A percentile compares a stretch with the other conserved stretches of the same genome.
These are phyloP conservation scores for Candida golubevii DNA, from an alignment of 805 yeast genomes.

Conservation along the genomic window DNA sequence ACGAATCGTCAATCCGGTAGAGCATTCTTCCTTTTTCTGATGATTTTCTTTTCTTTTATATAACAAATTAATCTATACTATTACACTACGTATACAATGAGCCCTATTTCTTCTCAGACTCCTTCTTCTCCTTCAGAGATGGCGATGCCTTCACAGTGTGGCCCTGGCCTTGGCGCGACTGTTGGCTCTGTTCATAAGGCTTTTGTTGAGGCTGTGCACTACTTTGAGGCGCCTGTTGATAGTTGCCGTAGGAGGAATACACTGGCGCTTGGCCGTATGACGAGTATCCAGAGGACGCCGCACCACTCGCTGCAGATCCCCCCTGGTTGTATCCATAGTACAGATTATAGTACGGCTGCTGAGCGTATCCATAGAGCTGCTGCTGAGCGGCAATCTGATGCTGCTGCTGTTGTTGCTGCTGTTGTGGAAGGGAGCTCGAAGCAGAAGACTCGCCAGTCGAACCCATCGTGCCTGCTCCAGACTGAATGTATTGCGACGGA, in stretches of 20 bases:
- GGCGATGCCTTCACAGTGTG: conserved; percentile 15
- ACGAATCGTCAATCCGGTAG: not conserved
- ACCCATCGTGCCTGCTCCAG: conserved; percentile 4
- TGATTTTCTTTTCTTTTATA: not conserved
- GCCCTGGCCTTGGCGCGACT: conserved; percentile 10
- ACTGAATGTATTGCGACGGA: conserved; percentile 15
- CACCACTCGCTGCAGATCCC: conserved; percentile 6
- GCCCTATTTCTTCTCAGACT: conserved; percentile 14
- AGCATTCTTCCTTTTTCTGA: not conserved
- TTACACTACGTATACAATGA: conserved; percentile 11
- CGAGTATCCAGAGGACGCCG: conserved; percentile 12
- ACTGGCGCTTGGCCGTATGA: conserved; percentile 17
- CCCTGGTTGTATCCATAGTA: conserved; percentile 44
- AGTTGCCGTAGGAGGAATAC: conserved; percentile 14
- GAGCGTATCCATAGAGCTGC: conserved; percentile 18
- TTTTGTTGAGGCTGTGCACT: conserved; percentile 8
- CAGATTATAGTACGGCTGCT: conserved; percentile 28
- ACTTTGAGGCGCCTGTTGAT: conserved; percentile 13
- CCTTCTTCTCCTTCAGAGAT: conserved; percentile 14
- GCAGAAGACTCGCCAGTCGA: conserved; percentile 7
- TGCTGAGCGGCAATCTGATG: conserved; percentile 12
- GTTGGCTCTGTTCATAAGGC: conserved; percentile 13
- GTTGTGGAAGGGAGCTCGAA: conserved; percentile 10
- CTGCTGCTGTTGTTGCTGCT: conserved; percentile 8
- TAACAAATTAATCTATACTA: conserved; percentile 8